Evolutionary conservation across 75 land plant genomes (phyloP), one percentile per base, ranked within the genome.

Genomic region (Cupressus sempervirens): DNA sequence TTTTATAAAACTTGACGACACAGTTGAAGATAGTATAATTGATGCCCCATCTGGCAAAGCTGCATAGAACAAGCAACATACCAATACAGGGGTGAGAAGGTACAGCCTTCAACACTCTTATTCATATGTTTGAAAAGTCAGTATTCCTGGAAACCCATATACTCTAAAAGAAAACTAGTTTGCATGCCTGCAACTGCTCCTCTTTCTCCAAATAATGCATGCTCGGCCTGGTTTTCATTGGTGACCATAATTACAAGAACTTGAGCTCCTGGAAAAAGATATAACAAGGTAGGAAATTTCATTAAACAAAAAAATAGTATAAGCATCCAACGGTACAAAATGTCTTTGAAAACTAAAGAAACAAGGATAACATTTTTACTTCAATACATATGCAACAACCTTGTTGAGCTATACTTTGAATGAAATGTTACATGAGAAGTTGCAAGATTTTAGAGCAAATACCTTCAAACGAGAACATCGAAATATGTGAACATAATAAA

Each of bases 191-290:
- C 14, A 26, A 96, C 93, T 52, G 98, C 93, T 18, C 99, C 98
- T 52, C 80, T 43, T 40, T 90, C 90, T 58, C 99, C 99, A 91
- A 86, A 97, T 14, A 97, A 83, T 46, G 91, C 99, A 91, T 90
- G 89, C 81, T 94, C 93, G 9, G 94, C 96, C 87, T 97, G 99
- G 82, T 83, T 86, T 90, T 96, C 95, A 91, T 94, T 97, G 23
- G 99, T 93, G 20, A 97, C 99, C 98, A 96, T 97, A 20, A 97
- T n/a, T 43, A 97, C 79, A 10, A 97, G 88, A 50, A 96, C 95
- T 79, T 93, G 91, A 16, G 93, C 92, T 87, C 88, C 99, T 97
- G 93, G 35, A 90, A 82, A 83, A 85, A 56, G 14, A 79, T 35
- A 36, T 40, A 9, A 9, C n/a, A 14, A 18, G 46, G 29, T 77